Evolutionary conservation across 768 basidiomycete genomes (phyloP), one percentile per base, ranked within the genome.

Genomic region (Pleurotus sapidus): DNA sequence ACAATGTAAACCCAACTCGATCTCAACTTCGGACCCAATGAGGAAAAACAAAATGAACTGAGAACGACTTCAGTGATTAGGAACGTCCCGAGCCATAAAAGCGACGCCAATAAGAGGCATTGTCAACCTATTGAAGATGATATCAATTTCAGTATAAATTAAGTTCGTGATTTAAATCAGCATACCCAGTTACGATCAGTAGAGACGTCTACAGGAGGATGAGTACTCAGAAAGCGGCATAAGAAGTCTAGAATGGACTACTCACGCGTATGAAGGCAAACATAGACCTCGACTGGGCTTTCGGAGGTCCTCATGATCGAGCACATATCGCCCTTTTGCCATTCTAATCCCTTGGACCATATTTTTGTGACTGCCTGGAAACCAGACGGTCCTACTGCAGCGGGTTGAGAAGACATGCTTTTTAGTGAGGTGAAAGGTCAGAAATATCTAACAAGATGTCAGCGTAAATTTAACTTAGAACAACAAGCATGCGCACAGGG

Each of bases 321-420:
- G 39, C 51, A 54, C 51, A 54, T 54, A 11, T 54, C 51, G 34
- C 39, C 39, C 38, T 18, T 23, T 18, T n/a, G n/a, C 51, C 51
- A 54, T 9, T 8, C 9, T 20, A 18, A 40, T 38, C 51, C 51
- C 18, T 17, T 15, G 18, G 17, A 17, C 51, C 51, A 54, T 17
- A 54, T 42, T 37, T 39, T 15, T n/a, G 51, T 54, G 8, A 23
- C 37, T 23, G 18, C 24, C 27, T 54, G 51, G 51, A 40, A 54
- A 7, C 51, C 51, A 40, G 15, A 23, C 20, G 51, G 39, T 12
- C 51, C 51, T 12, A 54, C 39, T n/a, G 37, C 42, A 34, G 30
- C 9, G 30, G 9, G 8, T 34, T 34, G 30, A 34, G 30, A 34
- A 34, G 30, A 34, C 30, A 34, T 17, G 51, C 37, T 40, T 17